Conservation (phyloP, 805 yeast species). For the Pichia occidentalis region DNA sequence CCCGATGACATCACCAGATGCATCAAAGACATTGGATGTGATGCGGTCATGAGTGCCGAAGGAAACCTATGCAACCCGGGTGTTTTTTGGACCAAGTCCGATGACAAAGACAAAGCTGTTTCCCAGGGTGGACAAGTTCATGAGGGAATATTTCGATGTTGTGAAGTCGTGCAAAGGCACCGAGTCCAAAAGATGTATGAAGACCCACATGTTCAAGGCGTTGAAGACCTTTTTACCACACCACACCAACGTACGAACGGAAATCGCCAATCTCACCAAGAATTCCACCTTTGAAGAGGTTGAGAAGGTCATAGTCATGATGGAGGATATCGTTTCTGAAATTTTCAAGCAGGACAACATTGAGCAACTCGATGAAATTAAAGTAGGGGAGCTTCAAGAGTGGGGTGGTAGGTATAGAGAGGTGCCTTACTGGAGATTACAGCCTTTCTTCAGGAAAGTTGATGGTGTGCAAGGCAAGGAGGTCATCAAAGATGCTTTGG, state of each 20-base stretch:
- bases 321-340: conserved; percentile 58
- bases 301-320: conserved; percentile 47
- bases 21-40: conserved; percentile 56
- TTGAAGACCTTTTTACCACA: conserved; percentile 71
- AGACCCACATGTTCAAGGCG: conserved; percentile 85
- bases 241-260: conserved; percentile 73
- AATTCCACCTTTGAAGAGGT: conserved; percentile 39
- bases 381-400: conserved; percentile 43
- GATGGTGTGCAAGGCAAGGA: conserved; percentile 61
- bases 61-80: conserved; percentile 94
- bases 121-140: conserved; percentile 78
- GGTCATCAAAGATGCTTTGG: conserved; percentile 20
- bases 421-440: conserved; percentile 94
- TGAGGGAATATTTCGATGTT: conserved; percentile 84
- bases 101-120: conserved; percentile 57
- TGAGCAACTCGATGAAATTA: conserved; percentile 48
- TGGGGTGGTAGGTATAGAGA: conserved; percentile 82
- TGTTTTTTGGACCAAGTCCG: conserved; percentile 55
- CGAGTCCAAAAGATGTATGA: conserved; percentile 80
- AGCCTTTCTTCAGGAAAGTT: conserved; percentile 88
- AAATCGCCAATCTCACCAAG: conserved; percentile 49
- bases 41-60: conserved; percentile 97
- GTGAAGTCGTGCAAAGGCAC: conserved; percentile 53
- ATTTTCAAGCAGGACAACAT: conserved; percentile 49
- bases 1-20: conserved; percentile 78